Evolutionary conservation across 1,284 basidiomycete species (phyloP).

Genomic region (Hypsizygus ulmarius): DNA sequence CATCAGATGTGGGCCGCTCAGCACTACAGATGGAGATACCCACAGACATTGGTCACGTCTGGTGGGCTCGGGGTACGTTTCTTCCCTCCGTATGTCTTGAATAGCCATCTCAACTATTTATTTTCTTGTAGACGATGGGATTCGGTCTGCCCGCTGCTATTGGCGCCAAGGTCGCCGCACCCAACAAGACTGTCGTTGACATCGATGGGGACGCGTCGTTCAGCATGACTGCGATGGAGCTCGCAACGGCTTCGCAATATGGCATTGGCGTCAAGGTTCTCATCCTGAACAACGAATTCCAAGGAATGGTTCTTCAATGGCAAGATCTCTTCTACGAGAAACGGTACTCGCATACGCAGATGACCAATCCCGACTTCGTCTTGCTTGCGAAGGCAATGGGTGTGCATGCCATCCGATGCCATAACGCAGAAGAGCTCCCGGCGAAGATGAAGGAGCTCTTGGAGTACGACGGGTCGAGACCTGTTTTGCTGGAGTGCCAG

Average conservation of each 20-base stretch:
- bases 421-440: slow-evolving; percentile 73
- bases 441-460: slow-evolving; percentile 98
- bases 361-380: slow-evolving; percentile 95
- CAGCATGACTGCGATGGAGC: slow-evolving; percentile 99
- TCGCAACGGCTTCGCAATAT: slow-evolving; percentile 90
- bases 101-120: slow-evolving; percentile 14
- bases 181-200: slow-evolving; percentile 92
- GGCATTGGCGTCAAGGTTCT: slow-evolving; percentile 93
- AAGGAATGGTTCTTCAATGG: slow-evolving; percentile 99
- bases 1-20: slow-evolving; percentile 99
- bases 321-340: slow-evolving; percentile 97
- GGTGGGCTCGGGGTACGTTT: slow-evolving; percentile 87
- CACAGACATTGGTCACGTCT: slow-evolving; percentile 91
- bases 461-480: slow-evolving; percentile 86
- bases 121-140: slow-evolving; percentile 80
- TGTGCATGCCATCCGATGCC: slow-evolving; percentile 85
- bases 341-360: slow-evolving; percentile 91
- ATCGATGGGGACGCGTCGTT: slow-evolving; percentile 98
- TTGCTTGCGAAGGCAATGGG: slow-evolving; percentile 88
- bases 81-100: slow-evolving; percentile 5
- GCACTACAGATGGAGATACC: slow-evolving; percentile 87
- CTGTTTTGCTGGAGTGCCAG: slow-evolving; percentile 88
- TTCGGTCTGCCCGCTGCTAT: slow-evolving; percentile 94
- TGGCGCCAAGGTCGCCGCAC: slow-evolving; percentile 95
- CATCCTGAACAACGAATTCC: slow-evolving; percentile 91